Percentiles rank a stretch among this genome's conserved stretches.
Conservation (phyloP, 164 flowering plant species). For the Litsea cubeba region DNA sequence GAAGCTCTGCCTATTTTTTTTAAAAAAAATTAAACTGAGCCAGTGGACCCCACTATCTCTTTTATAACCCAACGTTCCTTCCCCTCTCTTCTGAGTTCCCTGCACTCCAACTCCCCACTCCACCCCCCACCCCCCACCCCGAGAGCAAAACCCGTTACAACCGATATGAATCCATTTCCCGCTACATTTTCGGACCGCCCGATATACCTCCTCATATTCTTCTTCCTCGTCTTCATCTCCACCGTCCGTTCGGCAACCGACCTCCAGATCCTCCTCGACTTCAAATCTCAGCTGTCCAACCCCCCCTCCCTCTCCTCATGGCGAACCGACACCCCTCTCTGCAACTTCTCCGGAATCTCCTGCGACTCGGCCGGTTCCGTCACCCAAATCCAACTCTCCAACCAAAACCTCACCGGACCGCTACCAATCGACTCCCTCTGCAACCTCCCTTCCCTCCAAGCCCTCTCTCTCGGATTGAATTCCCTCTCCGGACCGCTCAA, state of each 20-base stretch:
- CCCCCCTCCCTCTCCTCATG: conserved; percentile 37
- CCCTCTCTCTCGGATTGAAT: conserved; percentile 39
- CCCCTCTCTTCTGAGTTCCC: no score
- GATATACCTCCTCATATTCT: not conserved
- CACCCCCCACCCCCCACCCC: no score
- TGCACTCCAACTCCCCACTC: not conserved
- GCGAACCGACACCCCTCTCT: conserved; percentile 17
- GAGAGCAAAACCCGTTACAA: not conserved
- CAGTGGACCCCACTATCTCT: no score
- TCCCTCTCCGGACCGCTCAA: conserved; percentile 35
- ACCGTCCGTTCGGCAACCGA: not conserved
- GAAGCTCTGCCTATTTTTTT: no score
- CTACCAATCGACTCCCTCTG: conserved; percentile 52
- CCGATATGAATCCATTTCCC: conserved; percentile 3
- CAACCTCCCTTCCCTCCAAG: conserved; percentile 35
- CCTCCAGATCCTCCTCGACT: conserved; percentile 33
- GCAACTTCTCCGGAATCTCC: conserved; percentile 55
- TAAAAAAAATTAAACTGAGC: no score
- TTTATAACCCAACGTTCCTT: not conserved
- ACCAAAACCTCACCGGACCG: conserved; percentile 24
- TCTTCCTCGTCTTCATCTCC: conserved; percentile 5
- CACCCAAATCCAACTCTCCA: conserved; percentile 35
- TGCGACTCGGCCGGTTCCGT: conserved; percentile 41
- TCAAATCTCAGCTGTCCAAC: conserved; percentile 32
- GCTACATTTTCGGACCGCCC: not conserved